phyloP scores from a whole-genome alignment of 2,329 filamentous ascomycete genomes.

The Cladophialophora exuberans region DNA sequence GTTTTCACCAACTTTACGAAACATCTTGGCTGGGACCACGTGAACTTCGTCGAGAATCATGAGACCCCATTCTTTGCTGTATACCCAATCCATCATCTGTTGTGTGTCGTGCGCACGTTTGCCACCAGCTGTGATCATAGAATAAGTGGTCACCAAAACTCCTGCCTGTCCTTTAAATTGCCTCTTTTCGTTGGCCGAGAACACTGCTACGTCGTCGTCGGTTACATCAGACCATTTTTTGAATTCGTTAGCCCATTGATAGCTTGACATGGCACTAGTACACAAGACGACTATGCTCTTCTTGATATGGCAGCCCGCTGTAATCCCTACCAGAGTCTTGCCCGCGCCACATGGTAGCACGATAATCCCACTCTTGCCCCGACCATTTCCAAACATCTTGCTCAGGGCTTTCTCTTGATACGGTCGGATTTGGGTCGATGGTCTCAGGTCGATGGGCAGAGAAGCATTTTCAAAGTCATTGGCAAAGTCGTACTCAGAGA shows the following conservation, averaged over 20 bases:
- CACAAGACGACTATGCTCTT: constrained; percentile 95
- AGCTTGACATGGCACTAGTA: constrained; percentile 96
- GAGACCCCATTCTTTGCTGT: constrained; percentile 88
- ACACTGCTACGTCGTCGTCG: constrained; percentile 89
- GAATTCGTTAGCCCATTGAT: constrained; percentile 96
- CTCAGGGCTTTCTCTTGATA: constrained; percentile 97
- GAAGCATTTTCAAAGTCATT: constrained; percentile 88
- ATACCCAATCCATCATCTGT: constrained; percentile 97
- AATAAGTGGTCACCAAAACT: constrained; percentile 96
- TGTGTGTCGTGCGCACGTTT: constrained; percentile 88
- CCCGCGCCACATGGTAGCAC: constrained; percentile 95
- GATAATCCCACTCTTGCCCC: constrained; percentile 96
- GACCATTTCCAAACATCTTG: constrained; percentile 99
- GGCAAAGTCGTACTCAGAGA: constrained; percentile 97
- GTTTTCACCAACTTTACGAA: constrained; percentile 86
- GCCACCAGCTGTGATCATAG: constrained; percentile 85
- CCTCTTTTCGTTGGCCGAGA: constrained; percentile 91
- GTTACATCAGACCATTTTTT: constrained; percentile 99
- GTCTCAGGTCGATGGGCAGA: constrained; percentile 89
- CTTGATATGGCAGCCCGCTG: constrained; percentile 95
- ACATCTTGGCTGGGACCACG: constrained; percentile 95
- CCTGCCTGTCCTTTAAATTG: constrained; percentile 85
- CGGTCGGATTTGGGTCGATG: constrained; percentile 83
- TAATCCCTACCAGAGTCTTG: constrained; percentile 97
- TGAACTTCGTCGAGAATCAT: constrained; percentile 98